Percentiles rank a stretch among this genome's conserved stretches.
Conservation (phyloP, 164 flowering plant species). For the Echeveria elegans region DNA sequence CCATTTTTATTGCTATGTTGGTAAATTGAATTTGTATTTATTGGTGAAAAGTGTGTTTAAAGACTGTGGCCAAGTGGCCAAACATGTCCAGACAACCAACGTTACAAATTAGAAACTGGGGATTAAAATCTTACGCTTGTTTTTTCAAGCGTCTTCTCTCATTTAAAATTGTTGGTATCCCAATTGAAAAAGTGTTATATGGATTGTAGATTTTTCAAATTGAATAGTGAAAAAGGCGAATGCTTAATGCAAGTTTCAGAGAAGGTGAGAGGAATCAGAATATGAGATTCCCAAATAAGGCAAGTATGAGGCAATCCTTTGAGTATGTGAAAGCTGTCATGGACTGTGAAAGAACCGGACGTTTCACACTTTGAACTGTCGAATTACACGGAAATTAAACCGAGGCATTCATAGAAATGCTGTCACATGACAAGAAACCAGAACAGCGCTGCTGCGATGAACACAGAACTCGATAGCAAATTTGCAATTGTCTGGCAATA, state of each 20-base stretch:
- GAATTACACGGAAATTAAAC: background rate
- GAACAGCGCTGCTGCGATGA: background rate
- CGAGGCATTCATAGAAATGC: background rate
- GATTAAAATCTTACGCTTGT: background rate
- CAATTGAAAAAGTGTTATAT: no score
- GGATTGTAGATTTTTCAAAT: background rate
- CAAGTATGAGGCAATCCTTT: background rate
- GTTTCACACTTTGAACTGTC: background rate
- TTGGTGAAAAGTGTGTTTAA: background rate
- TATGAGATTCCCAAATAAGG: background rate
- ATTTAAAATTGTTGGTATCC: background rate
- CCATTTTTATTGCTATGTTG: background rate
- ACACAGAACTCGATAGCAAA: background rate
- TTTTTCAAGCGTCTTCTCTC: background rate
- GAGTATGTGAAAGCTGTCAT: background rate
- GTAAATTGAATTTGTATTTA: background rate
- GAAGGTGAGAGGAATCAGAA: conserved; percentile 2
- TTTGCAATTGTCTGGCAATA: background rate
- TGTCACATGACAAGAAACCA: background rate
- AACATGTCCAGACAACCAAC: conserved; percentile 1
- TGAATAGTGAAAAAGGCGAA: background rate
- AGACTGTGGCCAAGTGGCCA: background rate
- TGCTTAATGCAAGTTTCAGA: background rate
- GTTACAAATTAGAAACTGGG: conserved; percentile 6
- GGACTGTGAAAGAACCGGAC: background rate